These are phyloP conservation scores for Eimeria sp. DNA, from an alignment of 169 alveolate species.

Conservation along the genomic window DNA sequence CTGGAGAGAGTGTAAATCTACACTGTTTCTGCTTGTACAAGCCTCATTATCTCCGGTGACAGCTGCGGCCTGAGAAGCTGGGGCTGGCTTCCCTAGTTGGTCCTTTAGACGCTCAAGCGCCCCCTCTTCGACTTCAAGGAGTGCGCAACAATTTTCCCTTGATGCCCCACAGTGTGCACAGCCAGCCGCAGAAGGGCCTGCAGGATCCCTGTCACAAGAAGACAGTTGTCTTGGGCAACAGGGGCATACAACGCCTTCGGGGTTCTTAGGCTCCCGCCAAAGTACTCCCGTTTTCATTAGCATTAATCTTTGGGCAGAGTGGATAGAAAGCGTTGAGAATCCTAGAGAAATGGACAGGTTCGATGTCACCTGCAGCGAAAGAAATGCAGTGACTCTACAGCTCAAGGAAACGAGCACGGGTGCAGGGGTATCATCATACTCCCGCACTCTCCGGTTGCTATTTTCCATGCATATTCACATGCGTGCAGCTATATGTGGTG, in stretches of 20 bases:
- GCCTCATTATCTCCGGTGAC: neutral
- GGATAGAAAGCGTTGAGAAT: slow-evolving; percentile 58
- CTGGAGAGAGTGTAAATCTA: neutral
- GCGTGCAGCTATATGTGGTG: neutral
- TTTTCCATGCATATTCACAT: neutral
- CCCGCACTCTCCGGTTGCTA: neutral
- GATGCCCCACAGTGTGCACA: neutral
- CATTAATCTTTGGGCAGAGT: slow-evolving; percentile 66
- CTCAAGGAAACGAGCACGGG: neutral
- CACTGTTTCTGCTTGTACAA: slow-evolving; percentile 3
- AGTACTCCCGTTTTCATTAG: slow-evolving; percentile 58
- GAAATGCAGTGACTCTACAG: neutral
- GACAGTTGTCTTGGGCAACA: slow-evolving; percentile 24
- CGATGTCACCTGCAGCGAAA: slow-evolving; percentile 44
- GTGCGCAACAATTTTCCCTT: neutral
- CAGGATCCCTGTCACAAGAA: neutral
- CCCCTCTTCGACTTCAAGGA: slow-evolving; percentile 6
- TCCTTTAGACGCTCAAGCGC: slow-evolving; percentile 42
- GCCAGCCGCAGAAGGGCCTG: neutral
- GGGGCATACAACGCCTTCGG: neutral
- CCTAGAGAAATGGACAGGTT: slow-evolving; percentile 54
- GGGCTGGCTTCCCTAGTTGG: slow-evolving; percentile 56
- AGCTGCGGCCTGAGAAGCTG: slow-evolving; percentile 1
- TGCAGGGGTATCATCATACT: neutral
- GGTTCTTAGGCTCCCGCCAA: slow-evolving; percentile 61